A percentile compares a stretch with the other conserved stretches of the same genome.
Evolutionary conservation across 306 rosid species (phyloP).

Genomic region (Bauhinia variegata): DNA sequence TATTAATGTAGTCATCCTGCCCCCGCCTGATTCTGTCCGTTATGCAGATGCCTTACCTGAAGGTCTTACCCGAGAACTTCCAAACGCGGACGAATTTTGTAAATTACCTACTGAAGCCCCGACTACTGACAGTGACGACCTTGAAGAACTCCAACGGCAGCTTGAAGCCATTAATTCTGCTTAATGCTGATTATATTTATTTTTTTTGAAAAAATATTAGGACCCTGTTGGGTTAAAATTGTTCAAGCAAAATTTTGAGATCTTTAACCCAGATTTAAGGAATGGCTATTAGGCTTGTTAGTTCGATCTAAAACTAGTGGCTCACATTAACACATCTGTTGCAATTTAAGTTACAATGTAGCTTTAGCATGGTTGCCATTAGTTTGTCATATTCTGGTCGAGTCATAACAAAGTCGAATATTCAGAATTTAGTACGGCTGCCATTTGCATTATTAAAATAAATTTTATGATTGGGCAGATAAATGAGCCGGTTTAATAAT

Average conservation of each 20-base stretch:
- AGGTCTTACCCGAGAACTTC: slow-evolving; percentile 93
- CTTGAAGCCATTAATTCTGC: slow-evolving; percentile 85
- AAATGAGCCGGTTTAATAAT: no score
- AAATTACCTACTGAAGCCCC: slow-evolving; percentile 43
- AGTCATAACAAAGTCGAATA: no score
- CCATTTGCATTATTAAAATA: no score
- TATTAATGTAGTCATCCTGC: slow-evolving; percentile 7
- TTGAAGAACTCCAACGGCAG: slow-evolving; percentile 76
- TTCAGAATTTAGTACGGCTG: no score
- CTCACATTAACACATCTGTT: no score
- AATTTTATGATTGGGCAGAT: no score
- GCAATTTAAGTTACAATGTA: no score
- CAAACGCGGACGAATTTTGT: slow-evolving; percentile 67
- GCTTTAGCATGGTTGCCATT: no score
- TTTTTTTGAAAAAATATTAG: background rate
- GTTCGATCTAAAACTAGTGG: no score
- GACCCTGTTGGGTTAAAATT: slow-evolving; percentile 1
- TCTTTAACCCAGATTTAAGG: no score
- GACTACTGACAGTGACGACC: slow-evolving; percentile 58
- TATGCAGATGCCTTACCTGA: slow-evolving; percentile 74
- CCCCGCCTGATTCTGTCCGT: slow-evolving; percentile 12
- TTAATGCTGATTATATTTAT: slow-evolving; percentile 8
- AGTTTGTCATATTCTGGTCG: no score
- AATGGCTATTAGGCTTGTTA: no score
- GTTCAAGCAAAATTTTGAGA: background rate